These are phyloP conservation scores for Scutellaria minor DNA, from an alignment of 257 asterid species.

Conservation along the genomic window DNA sequence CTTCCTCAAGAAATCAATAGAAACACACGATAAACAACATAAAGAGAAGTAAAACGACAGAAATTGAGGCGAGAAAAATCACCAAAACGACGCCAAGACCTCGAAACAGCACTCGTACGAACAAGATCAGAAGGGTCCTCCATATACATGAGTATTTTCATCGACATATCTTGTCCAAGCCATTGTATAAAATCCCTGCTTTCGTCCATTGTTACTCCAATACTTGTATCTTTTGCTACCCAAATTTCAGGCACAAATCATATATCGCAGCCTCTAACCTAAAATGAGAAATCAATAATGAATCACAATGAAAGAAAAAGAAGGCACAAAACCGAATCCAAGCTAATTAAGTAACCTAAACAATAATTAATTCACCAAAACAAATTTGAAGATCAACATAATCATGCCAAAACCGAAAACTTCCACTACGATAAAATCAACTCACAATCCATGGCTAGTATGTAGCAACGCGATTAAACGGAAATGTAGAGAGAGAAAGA, in stretches of 20 bases:
- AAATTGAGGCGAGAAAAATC: conserved; percentile 36
- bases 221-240: background rate
- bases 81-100: conserved; percentile 75
- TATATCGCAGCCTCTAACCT: conserved; percentile 27
- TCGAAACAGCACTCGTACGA: conserved; percentile 70
- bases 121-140: conserved; percentile 74
- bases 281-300: conserved; percentile 14
- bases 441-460: background rate
- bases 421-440: background rate
- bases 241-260: conserved; percentile 20
- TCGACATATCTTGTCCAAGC: conserved; percentile 65
- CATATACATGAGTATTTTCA: conserved; percentile 58
- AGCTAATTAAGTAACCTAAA: background rate
- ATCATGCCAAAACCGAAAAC: background rate
- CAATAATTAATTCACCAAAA: background rate
- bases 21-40: background rate
- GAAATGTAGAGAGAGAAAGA: background rate
- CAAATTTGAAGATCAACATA: background rate
- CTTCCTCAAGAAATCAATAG: conserved; percentile 17
- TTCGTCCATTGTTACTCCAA: conserved; percentile 42
- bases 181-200: conserved; percentile 58
- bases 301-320: background rate
- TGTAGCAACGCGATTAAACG: conserved; percentile 1
- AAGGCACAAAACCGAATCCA: background rate
- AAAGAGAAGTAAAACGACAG: background rate